A percentile compares a stretch with the other conserved stretches of the same genome.
Conservation (phyloP, 768 basidiomycete genomes). For the Lentinula sp. region DNA sequence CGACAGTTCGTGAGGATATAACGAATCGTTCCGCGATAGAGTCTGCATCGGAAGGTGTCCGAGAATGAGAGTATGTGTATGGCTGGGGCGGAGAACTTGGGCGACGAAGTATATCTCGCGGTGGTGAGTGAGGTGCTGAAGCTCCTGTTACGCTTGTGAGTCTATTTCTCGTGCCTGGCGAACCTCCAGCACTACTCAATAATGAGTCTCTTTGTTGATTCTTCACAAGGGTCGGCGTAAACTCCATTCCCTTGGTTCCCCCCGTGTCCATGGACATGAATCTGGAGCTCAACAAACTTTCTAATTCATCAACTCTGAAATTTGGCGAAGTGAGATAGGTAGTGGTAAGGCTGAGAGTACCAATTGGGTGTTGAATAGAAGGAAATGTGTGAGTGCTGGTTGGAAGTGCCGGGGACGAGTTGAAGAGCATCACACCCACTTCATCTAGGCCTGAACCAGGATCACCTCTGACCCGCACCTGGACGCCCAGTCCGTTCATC, state of each 20-base stretch:
- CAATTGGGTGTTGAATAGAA: slow-evolving; percentile 60
- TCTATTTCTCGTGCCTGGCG: slow-evolving; percentile 12
- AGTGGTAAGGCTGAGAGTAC: slow-evolving; percentile 53
- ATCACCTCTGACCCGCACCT: slow-evolving; percentile 33
- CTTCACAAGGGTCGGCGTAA: slow-evolving; percentile 68
- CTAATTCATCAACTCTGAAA: slow-evolving; percentile 73
- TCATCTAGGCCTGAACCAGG: slow-evolving; percentile 15
- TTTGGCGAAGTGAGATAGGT: slow-evolving; percentile 63
- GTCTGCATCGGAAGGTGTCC: background rate
- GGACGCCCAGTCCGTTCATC: slow-evolving; percentile 41
- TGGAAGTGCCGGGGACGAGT: slow-evolving; percentile 25
- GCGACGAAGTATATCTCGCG: background rate
- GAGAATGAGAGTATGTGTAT: slow-evolving; percentile 3
- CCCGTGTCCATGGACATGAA: slow-evolving; percentile 59
- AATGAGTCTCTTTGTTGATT: slow-evolving; percentile 56
- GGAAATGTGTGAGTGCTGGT: slow-evolving; percentile 59
- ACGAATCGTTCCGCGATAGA: slow-evolving; percentile 30
- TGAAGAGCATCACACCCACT: slow-evolving; percentile 12
- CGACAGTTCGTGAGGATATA: slow-evolving; percentile 18
- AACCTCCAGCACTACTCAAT: slow-evolving; percentile 19
- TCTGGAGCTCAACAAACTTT: slow-evolving; percentile 67
- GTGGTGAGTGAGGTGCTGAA: slow-evolving; percentile 1
- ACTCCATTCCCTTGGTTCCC: slow-evolving; percentile 23
- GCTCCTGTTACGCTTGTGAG: background rate
- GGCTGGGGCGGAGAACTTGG: slow-evolving; percentile 3